Conservation (phyloP, 768 basidiomycete species). For the Zangia roseola region DNA sequence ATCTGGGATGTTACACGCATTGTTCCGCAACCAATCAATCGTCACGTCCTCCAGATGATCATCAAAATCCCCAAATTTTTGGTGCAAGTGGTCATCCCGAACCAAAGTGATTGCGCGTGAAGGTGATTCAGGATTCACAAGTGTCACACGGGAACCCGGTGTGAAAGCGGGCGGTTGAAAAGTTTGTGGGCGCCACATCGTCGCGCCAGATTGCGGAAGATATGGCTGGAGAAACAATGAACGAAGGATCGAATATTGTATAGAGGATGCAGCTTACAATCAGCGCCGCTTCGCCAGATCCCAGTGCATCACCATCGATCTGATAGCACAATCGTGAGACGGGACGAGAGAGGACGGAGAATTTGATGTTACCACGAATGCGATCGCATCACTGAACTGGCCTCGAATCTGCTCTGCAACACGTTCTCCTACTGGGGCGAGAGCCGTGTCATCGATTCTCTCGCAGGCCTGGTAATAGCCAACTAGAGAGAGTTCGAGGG, state of each 20-base stretch:
- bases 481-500: slow-evolving; percentile 52
- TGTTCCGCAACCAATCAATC: slow-evolving; percentile 48
- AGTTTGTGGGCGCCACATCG: slow-evolving; percentile 48
- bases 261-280: slow-evolving; percentile 46
- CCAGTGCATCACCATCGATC: slow-evolving; percentile 63
- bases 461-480: slow-evolving; percentile 79
- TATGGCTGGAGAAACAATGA: slow-evolving; percentile 46
- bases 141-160: slow-evolving; percentile 43
- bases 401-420: slow-evolving; percentile 55
- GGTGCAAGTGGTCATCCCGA: slow-evolving; percentile 48
- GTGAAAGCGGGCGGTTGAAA: slow-evolving; percentile 43
- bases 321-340: slow-evolving; percentile 24
- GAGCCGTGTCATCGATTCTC: slow-evolving; percentile 53
- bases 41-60: slow-evolving; percentile 77
- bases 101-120: slow-evolving; percentile 49
- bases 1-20: slow-evolving; percentile 27
- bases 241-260: background rate
- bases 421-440: slow-evolving; percentile 66
- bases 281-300: slow-evolving; percentile 50
- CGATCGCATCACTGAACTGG: slow-evolving; percentile 58
- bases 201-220: slow-evolving; percentile 37
- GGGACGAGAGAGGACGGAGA: background rate
- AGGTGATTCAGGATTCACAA: slow-evolving; percentile 47
- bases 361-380: slow-evolving; percentile 58
- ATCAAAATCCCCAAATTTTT: slow-evolving; percentile 75